These are phyloP conservation scores for Aspergillus clavatus DNA, from an alignment of 2,329 filamentous ascomycete genomes.

Conservation along the genomic window DNA sequence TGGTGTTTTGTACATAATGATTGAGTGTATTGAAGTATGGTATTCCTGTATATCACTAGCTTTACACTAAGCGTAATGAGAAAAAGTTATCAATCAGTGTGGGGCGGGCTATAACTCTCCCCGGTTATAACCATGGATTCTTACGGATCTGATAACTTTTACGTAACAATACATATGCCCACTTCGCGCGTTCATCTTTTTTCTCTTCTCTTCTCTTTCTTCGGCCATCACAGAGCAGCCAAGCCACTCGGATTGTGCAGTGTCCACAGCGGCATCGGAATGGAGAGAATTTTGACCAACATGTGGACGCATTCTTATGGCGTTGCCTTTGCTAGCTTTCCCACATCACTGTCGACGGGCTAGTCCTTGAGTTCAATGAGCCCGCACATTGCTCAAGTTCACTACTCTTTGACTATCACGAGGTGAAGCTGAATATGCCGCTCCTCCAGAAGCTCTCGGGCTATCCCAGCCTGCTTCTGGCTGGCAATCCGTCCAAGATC, in stretches of 20 bases:
- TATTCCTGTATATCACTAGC: not conserved
- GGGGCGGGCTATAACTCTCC: not conserved
- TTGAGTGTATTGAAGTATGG: too few relatives aligned
- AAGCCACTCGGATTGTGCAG: too few relatives aligned
- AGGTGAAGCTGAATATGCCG: too few relatives aligned
- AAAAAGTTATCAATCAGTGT: not conserved
- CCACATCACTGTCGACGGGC: not conserved
- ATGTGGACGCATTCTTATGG: too few relatives aligned
- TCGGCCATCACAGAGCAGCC: not conserved
- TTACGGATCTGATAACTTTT: constrained; percentile 10
- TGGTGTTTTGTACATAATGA: too few relatives aligned
- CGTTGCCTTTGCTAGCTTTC: too few relatives aligned
- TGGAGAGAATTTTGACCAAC: not conserved
- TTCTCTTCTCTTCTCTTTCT: too few relatives aligned
- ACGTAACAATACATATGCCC: constrained; percentile 7
- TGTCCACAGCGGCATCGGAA: not conserved
- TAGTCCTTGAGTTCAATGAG: not conserved
- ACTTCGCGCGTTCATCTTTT: not conserved
- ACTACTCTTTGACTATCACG: too few relatives aligned
- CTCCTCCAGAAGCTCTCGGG: constrained; percentile 28
- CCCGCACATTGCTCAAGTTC: constrained; percentile 2
- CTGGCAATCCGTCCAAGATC: constrained; percentile 32
- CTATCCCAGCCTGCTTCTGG: constrained; percentile 35
- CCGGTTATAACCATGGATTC: not conserved
- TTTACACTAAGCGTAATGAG: not conserved